Evolutionary conservation across 225 moss, liverwort and hornwort genomes (phyloP), one percentile per base, ranked within the genome.

Genomic region (Pseudoscleropodium purum): DNA sequence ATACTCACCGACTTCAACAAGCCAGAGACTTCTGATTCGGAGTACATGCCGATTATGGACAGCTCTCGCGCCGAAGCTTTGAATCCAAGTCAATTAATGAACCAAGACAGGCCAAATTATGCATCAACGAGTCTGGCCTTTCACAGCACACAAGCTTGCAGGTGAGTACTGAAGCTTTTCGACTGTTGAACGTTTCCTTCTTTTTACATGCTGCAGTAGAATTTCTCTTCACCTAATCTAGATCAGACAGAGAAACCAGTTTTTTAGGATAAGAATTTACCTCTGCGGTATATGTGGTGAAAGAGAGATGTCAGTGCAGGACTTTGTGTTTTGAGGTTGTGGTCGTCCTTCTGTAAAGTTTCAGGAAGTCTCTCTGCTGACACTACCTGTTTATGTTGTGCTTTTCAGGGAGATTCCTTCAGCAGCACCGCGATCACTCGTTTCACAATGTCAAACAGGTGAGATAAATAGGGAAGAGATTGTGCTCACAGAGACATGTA

Each of bases 391-490:
- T 79, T 79, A 17, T 83, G 31, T 65, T 66, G 62, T 84, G 74
- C 45, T 79, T 34, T 41, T 63, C 87, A 94, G 94, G 89, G 88
- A 91, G 68, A 83, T 62, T 78, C 66, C 64, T 86, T 61, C 91
- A 84, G 84, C 39, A 72, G 65, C 90, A 52, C 51, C 52, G 29
- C 87, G 59, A 59, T 57, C 79, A 27, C 84, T 45, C 37, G 66
- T 79, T 29, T 45, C 81, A 84, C 75, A 68, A 85, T 66, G 64
- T 37, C 90, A 85, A 88, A 39, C 78, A 76, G 80, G 76, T 62
- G 89, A 92, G 75, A 59, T 84, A 41, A 85, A 86, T 67, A 90
- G n/a, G 45, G 90, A 92, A 86, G 93, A 93, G 73, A 87, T 92
- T 36, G 82, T 82, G 83, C 85, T 91, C 51, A 25, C 86, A 30